Base-by-base conservation (phyloP, 805 yeast species). In the Yarrowia yakushimensis region DNA sequence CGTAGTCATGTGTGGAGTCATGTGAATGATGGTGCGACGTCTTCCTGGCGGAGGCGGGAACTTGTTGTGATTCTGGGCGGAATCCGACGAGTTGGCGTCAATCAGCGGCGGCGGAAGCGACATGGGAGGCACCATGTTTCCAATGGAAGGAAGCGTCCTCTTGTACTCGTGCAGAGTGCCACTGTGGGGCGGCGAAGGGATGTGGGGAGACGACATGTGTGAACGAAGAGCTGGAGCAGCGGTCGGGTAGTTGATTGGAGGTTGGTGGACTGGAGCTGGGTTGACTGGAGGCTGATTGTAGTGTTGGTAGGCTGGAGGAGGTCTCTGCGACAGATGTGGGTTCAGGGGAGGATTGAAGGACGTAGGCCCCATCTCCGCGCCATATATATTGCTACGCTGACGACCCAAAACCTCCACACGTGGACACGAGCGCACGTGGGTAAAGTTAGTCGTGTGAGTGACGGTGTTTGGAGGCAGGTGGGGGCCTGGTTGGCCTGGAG, bases 391-490 rank as follows among this genome's bases (percentile, higher is more conserved):
- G 42, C 37, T 31, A 25, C 33, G 59, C 59, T 48, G 41, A 33
- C 57, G 57, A 48, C 57, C 57, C 57, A 48, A 31, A 36, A 36
- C 43, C 31, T 34, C 43, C 59, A 36, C 59, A 52, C 59, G 59
- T 52, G 59, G 59, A 34, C 59, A 52, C 43, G 59, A 52, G 59
- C 43, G 59, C 59, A 52, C 59, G 59, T 52, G 59, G 59, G 59
- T 52, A 52, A 48, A 48, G 55, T 48, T 48, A 48, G 55, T 48
- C 55, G 55, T 48, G 55, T 48, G 55, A 33, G 55, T 20, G 54
- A 13, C 50, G 50, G 9, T 17, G 52, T 28, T 45, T 45, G 52
- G 52, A 23, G 45, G 30, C 9, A 23, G 30, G 18, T 41, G 45
- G 20, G 11, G 25, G 13, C 20, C 20, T 6, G 20, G 17, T 31